Base-by-base conservation (phyloP, 192 early-diverging fungal species). In the Entomortierella beljakovae region DNA sequence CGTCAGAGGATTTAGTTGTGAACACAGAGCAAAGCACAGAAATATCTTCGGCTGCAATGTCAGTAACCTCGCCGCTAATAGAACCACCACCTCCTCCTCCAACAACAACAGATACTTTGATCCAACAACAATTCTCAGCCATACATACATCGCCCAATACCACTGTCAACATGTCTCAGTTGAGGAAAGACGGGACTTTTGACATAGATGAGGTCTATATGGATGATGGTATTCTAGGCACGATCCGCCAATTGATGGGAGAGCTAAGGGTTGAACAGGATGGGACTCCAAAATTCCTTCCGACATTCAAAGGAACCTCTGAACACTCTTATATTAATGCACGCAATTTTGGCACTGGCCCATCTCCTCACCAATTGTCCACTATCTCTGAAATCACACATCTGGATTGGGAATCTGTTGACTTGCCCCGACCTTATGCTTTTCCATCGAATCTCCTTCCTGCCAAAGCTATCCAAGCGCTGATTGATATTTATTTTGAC, bases 401-500 rank as follows among this genome's bases (percentile, higher is more conserved):
- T 20, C 43, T 68, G 0, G 64, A 68, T 26, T 75, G 72, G 72
- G 72, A 75, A 31, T 48, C 50, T 1, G 50, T 61, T 9, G 72
- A 75, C 9, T 35, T 26, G 8, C 74, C 74, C 7, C 61, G 53
- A 23, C 74, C 66, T 4, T 77, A 63, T 55, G 61, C 64, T 5
- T 49, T 62, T 13, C 72, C 64, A 6, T 62, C 51, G 11, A 43
- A 25, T 13, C 23, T 77, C 13, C 53, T 77, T 1, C 26, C 65
- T 0, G 29, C 57, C 22, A 62, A 58, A 29, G 65, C 61, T 13
- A 69, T 61, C 35, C 43, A 34, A 18, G 37, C 57, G 9, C 29
- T 83, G 52, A 57, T 87, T 28, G 59, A 83, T 22, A 62, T 74
- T 23, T 89, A 89, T 43, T 89, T 89, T 55, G 67, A 83, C n/a